These are phyloP conservation scores for Xylariaceae sp. DNA, from an alignment of 2,329 filamentous ascomycete genomes.

Conservation along the genomic window DNA sequence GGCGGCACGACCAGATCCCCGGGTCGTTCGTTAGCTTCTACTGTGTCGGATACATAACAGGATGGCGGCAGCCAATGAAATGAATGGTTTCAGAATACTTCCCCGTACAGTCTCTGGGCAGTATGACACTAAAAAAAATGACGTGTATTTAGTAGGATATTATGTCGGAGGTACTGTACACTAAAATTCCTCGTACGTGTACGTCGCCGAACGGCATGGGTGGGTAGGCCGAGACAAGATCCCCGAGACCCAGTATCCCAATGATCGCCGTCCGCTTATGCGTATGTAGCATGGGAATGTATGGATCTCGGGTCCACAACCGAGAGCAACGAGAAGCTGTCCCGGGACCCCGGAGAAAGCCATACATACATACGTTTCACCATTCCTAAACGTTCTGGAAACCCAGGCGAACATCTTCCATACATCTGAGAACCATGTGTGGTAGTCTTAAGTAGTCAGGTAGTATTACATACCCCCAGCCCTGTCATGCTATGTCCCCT, in stretches of 20 bases:
- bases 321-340: conserved; percentile 16
- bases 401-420: conserved; percentile 2
- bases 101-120: too few species aligned
- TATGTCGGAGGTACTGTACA: background rate
- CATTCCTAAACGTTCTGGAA: conserved; percentile 26
- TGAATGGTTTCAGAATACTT: background rate
- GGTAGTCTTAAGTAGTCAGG: too few species aligned
- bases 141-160: background rate
- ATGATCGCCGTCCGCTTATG: conserved; percentile 22
- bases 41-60: too few species aligned
- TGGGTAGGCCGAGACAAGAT: conserved; percentile 19
- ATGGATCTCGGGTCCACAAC: background rate
- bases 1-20: conserved; percentile 2
- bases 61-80: conserved; percentile 1
- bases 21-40: conserved; percentile 3
- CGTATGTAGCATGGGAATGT: too few species aligned
- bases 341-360: conserved; percentile 5
- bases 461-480: conserved; percentile 5
- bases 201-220: conserved; percentile 25
- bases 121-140: background rate
- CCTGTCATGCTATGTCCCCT: background rate
- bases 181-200: too few species aligned
- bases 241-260: conserved; percentile 17
- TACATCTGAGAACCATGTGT: too few species aligned
- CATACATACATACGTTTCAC: conserved; percentile 22